Base-by-base conservation (phyloP, 1,284 basidiomycete genomes). In the Ganoderma sinense region DNA sequence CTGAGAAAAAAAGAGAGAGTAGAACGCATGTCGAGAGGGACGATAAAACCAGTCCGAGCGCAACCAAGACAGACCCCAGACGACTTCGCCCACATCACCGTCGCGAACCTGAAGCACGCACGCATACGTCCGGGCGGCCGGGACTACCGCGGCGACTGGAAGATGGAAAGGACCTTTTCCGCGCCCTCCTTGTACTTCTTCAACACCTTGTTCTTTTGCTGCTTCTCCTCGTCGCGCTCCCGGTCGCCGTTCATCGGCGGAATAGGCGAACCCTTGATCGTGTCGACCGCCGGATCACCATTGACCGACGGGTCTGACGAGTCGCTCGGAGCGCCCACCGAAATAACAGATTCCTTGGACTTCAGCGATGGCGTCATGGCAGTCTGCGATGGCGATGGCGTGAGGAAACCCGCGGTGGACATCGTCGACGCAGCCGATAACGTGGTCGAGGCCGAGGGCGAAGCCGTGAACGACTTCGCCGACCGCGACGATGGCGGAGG, bases 161-260 rank as follows among this genome's bases (percentile, higher is more conserved):
- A 94, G 71, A 94, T 83, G 40, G 92, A 92, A 71, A 94, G 85
- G 69, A 94, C 86, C 77, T 94, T 94, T 84, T 94, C 93, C 14
- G 92, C 91, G 69, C 90, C 91, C 79, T 93, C 89, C 81, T 93
- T 94, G 82, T 93, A 93, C 82, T 89, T 94, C 85, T 92, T 92
- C 81, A 93, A 79, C 80, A 91, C 93, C 83, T 88, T 93, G 76
- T 81, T 89, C 85, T 87, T 90, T 67, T 82, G 80, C 76, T 82
- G 80, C 76, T 87, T 87, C 80, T 89, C 88, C 23, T 73, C 72
- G 31, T 73, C 69, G 23, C 53, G 53, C 5, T 56, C 53, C 53
- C 29, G 31, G 29, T 56, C 71, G 66, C 83, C 82, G 62, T 86
- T 86, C 45, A 69, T 60, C 10, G 70, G 71, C 18, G 66, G 58